Evolutionary conservation across 371 early-diverging fungal genomes (phyloP), one percentile per base, ranked within the genome.

Genomic region (Mucor piriformis): DNA sequence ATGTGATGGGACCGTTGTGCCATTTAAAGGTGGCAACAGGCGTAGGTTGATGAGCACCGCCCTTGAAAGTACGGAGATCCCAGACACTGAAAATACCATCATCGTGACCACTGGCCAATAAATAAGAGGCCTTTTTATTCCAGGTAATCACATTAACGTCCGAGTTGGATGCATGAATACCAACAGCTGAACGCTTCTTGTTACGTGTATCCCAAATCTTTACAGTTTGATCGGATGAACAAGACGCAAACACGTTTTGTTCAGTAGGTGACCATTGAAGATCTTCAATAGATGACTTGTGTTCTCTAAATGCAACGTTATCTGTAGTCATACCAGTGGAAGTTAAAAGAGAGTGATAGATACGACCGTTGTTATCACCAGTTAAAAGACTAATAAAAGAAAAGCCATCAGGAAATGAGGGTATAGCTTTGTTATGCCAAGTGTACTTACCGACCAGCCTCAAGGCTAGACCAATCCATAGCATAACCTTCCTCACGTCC

Each of bases 71-170:
- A 64, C 97, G 92, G 60, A 98, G 82, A 82, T 98, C 98, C 96
- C 97, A 98, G 52, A 97, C 90, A 69, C 86, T 88, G 72, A 96
- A 95, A 13, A 84, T 83, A 57, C 98, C 98, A 65, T 93, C 94
- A 66, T 98, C 97, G 27, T 87, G 83, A 33, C 98, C 98, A 59
- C 93, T 93, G 27, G 97, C 98, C 47, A 98, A 73, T 64, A 98
- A 76, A 70, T 94, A 90, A 48, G 81, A 82, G 52, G 88, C 81
- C 63, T 86, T 84, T 58, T 75, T 79, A 72, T 95, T 96, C 98
- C 98, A 98, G 40, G 88, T 85, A 56, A 98, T 95, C 16, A 97
- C 98, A 67, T 98, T 98, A 53, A 98, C 88, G 65, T 98, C 98
- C 16, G 86, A 77, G 57, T 84, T 83, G 65, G 94, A 94, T 24